These are phyloP conservation scores for Gnomoniopsis sp. DNA, from an alignment of 2,329 filamentous ascomycete species.

Conservation along the genomic window DNA sequence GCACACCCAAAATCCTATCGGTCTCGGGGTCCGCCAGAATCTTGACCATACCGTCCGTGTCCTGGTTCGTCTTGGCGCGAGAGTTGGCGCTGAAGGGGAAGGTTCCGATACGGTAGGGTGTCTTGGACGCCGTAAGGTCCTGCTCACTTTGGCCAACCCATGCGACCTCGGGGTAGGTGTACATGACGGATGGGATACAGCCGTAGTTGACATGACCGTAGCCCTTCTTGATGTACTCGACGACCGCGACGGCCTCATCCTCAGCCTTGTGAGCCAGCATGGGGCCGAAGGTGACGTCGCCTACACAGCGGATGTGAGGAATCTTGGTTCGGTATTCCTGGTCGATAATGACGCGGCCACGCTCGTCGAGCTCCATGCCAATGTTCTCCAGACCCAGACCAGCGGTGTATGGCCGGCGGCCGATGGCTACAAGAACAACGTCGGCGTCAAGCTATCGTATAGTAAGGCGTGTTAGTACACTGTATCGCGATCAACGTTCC, in stretches of 20 bases:
- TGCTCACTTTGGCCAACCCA: slow-evolving; percentile 99
- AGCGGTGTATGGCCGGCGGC: slow-evolving; percentile 88
- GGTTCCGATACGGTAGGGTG: slow-evolving; percentile 87
- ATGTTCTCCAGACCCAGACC: slow-evolving; percentile 93
- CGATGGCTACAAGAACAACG: slow-evolving; percentile 94
- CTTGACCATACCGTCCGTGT: slow-evolving; percentile 95
- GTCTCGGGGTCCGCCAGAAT: slow-evolving; percentile 96
- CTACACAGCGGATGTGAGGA: slow-evolving; percentile 93
- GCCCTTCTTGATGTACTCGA: slow-evolving; percentile 97
- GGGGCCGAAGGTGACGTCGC: slow-evolving; percentile 93
- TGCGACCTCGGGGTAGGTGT: slow-evolving; percentile 96
- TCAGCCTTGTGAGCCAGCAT: slow-evolving; percentile 99
- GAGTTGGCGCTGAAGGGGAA: slow-evolving; percentile 99
- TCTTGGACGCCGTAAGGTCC: slow-evolving; percentile 83
- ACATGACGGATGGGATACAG: slow-evolving; percentile 98
- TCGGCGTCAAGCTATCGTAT: slow-evolving; percentile 75
- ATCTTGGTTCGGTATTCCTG: slow-evolving; percentile 98
- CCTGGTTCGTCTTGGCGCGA: slow-evolving; percentile 96
- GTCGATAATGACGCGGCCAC: slow-evolving; percentile 93
- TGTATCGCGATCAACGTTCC: background rate
- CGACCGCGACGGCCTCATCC: slow-evolving; percentile 90
- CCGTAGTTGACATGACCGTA: slow-evolving; percentile 99
- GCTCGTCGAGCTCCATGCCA: slow-evolving; percentile 86
- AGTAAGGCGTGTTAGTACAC: slow-evolving; percentile 4
- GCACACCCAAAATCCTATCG: slow-evolving; percentile 88